Evolutionary conservation across 306 rosid genomes (phyloP), one percentile per base, ranked within the genome.

Genomic region (Ormosia semicastrata): DNA sequence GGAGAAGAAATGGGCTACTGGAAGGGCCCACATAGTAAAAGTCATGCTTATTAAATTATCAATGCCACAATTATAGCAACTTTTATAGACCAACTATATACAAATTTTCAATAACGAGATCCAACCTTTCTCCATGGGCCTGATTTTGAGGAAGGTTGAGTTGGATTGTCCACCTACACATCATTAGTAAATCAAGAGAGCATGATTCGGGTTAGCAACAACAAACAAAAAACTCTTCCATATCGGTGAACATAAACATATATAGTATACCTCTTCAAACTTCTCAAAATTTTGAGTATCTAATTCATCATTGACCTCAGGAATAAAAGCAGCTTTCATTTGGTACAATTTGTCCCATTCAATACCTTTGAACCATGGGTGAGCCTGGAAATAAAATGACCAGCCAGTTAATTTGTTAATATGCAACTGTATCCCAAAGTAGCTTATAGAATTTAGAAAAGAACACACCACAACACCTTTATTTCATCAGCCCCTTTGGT

Each of bases 121-220:
- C 93, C 62, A 85, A 96, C 99, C 98, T 96, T 94, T 88, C 99
- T 94, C 99, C 99, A 96, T 80, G 98, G 99, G 56, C 99, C 99
- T 63, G 97, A 82, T 82, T 87, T 96, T 72, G 98, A 85, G 85
- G 98, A 87, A 52, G 92, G 62, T 66, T 91, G 97, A 82, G 84
- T 90, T 90, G 89, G 87, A 84, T 60, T 85, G 81, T 96, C 98
- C 75, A 79, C 86, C 99, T 96, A 73, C 77, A 54, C 53, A 73
- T 76, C 75, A 89, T 47, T 46, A 79, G 73, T 15, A 73, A 60
- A 79, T 62, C 72, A 76, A 60, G 47, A 65, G 54, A 60, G 63
- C 53, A 81, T 79, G 32, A 79, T 46, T 73, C 63, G 14, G 32
- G 73, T 82, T 53, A 85, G 88, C 79, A 54, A 70, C 76, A 47